Percentiles rank a stretch among this genome's conserved stretches.
phyloP scores from a whole-genome alignment of 2,329 filamentous ascomycete genomes.

The Phialophora verrucosa region DNA sequence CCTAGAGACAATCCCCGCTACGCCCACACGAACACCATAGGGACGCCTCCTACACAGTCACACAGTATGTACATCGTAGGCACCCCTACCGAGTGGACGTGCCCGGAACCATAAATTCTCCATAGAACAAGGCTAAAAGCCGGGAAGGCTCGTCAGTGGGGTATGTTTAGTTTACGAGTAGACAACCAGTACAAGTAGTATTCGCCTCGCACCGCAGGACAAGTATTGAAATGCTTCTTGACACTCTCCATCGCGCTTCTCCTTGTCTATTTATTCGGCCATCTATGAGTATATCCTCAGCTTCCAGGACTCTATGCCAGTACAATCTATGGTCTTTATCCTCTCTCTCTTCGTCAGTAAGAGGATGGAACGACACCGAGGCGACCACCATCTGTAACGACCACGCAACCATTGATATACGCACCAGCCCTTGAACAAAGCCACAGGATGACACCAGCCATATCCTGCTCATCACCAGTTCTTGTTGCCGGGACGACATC shows the following conservation, averaged over 20 bases:
- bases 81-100: too few relatives aligned
- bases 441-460: conserved; percentile 69
- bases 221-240: not conserved
- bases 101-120: not conserved
- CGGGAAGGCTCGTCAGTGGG: too few relatives aligned
- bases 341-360: conserved; percentile 49
- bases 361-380: conserved; percentile 62
- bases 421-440: conserved; percentile 68
- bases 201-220: not conserved
- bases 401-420: conserved; percentile 68
- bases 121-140: not conserved
- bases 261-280: not conserved
- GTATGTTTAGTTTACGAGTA: not conserved
- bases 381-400: conserved; percentile 68
- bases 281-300: not conserved
- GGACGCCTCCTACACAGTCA: not conserved
- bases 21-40: too few relatives aligned
- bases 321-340: not conserved
- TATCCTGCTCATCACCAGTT: conserved; percentile 66
- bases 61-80: too few relatives aligned
- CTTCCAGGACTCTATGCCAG: not conserved
- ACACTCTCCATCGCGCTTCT: not conserved
- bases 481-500: conserved; percentile 63
- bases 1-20: too few relatives aligned
- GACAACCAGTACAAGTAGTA: not conserved